Evolutionary conservation across 2,329 filamentous ascomycete genomes (phyloP), one percentile per base, ranked within the genome.

Genomic region (Diaporthe batatas): DNA sequence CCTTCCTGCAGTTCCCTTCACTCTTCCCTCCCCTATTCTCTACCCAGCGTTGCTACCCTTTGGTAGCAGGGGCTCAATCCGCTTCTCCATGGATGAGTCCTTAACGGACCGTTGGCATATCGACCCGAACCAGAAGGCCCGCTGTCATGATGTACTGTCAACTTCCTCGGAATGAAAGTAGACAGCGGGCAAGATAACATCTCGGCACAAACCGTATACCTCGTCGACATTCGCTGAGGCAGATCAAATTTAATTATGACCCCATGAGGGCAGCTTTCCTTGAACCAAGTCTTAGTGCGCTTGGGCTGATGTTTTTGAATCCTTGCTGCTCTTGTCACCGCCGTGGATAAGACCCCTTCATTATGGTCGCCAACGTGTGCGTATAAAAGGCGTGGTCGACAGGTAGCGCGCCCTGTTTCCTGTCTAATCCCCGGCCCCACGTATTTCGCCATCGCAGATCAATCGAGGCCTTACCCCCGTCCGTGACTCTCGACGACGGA

Each of bases 91-190:
- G 89, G 89, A 90, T 87, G 84, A 86, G 88, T 87, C 85, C 87
- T 91, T 92, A 94, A 94, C 92, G 92, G 92, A 94, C 90, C 92
- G 91, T 92, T 93, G 92, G 92, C 81, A 94, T 86, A 93, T 84
- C 77, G 85, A 76, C 75, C 79, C 80, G 80, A 78, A 72, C 76
- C 77, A 83, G 83, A 84, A 84, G 82, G 82, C 82, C 78, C 73
- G 76, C 79, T 81, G 79, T 74, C 76, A 76, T 76, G 80, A 75
- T 77, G 76, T 77, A 57, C 76, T 75, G 76, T 78, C 76, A 72
- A 79, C 78, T 77, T 80, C 78, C 78, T 76, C 76, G 77, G 79
- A 79, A 77, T 77, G 77, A 62, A 59, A 62, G 75, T 81, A 80
- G 82, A 78, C 80, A 80, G 77, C 75, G 79, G 80, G 82, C 82